Evolutionary conservation across 345 rosid species (phyloP).

Genomic region (Pistacia atlantica): DNA sequence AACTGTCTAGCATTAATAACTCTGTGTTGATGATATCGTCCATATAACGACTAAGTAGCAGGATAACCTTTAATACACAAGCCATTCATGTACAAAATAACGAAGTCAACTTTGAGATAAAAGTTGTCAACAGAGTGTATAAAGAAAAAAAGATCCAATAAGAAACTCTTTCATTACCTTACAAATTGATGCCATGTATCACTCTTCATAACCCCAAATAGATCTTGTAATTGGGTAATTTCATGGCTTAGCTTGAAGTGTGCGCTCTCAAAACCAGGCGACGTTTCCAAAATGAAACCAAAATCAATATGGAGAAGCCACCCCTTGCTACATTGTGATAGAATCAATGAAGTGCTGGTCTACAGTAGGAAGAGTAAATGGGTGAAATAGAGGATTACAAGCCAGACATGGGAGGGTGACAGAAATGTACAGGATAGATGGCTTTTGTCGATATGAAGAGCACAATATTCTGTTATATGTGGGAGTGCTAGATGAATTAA

Average conservation of each 20-base stretch:
- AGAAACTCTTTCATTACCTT: conserved; percentile 43
- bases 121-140: background rate
- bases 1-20: conserved; percentile 87
- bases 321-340: conserved; percentile 56
- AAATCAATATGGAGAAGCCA: conserved; percentile 98
- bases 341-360: no score
- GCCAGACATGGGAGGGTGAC: no score
- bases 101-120: background rate
- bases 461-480: no score
- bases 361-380: no score
- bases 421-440: no score
- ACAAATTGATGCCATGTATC: conserved; percentile 82
- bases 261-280: conserved; percentile 95
- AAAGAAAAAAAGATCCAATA: background rate
- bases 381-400: no score
- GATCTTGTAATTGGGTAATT: conserved; percentile 96
- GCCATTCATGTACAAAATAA: conserved; percentile 35
- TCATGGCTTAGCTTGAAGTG: conserved; percentile 99
- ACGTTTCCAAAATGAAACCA: conserved; percentile 93
- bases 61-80: conserved; percentile 93
- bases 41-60: conserved; percentile 80
- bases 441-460: no score
- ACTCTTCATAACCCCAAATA: conserved; percentile 91
- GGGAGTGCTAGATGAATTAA: no score
- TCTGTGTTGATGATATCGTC: conserved; percentile 88